phyloP scores from a whole-genome alignment of 1,284 basidiomycete species.

The Ceratobasidium sp. region DNA sequence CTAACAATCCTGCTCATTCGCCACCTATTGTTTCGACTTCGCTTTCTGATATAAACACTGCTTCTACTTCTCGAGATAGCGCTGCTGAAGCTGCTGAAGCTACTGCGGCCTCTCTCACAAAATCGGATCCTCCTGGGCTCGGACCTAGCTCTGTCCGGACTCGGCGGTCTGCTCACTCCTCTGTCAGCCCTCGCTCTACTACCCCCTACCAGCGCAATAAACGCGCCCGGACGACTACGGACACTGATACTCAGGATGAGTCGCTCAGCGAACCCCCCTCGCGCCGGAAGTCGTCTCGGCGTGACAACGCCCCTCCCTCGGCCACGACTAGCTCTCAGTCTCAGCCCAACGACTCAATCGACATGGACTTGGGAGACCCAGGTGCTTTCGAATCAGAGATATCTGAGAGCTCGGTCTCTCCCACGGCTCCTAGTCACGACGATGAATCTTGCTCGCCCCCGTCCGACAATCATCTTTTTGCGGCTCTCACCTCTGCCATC shows the following conservation, averaged over 20 bases:
- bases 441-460: not conserved
- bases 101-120: not conserved
- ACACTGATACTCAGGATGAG: not conserved
- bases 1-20: slow-evolving; percentile 1
- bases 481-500: not conserved
- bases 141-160: not conserved
- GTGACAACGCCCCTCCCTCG: not conserved
- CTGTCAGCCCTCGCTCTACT: not conserved
- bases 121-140: not conserved
- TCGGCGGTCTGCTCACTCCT: not conserved
- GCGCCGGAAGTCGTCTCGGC: not conserved
- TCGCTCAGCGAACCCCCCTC: not conserved
- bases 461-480: not conserved
- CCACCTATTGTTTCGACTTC: not conserved
- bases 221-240: not conserved
- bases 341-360: not conserved
- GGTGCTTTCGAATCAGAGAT: not conserved
- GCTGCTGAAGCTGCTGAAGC: not conserved
- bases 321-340: not conserved
- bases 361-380: not conserved
- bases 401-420: not conserved
- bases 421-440: not conserved
- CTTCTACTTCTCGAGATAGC: not conserved
- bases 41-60: not conserved
- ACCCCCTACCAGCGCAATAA: slow-evolving; percentile 1